These are phyloP conservation scores for Anaeromyces robustus DNA, from an alignment of 192 early-diverging fungal species.

Conservation along the genomic window DNA sequence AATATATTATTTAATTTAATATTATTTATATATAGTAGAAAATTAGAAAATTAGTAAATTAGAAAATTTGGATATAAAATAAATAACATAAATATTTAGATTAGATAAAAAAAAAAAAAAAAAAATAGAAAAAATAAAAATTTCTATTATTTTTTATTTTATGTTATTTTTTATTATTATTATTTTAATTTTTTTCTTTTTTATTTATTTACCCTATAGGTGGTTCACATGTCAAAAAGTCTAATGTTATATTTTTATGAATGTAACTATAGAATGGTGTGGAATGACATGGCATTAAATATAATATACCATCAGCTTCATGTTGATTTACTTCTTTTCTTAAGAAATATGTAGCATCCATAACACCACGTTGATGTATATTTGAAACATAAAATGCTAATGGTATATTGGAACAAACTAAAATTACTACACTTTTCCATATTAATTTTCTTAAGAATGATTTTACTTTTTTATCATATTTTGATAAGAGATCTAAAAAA, in stretches of 20 bases:
- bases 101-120: too few relatives aligned
- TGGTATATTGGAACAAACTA: constrained; percentile 51
- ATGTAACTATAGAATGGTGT: constrained; percentile 83
- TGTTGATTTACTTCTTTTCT: constrained; percentile 18
- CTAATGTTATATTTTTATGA: constrained; percentile 26
- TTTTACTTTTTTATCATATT: constrained; percentile 1
- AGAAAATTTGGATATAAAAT: too few relatives aligned
- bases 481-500: constrained; percentile 6
- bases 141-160: too few relatives aligned
- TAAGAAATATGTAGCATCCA: constrained; percentile 70
- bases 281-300: constrained; percentile 95
- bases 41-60: too few relatives aligned
- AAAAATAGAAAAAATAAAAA: too few relatives aligned
- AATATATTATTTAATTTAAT: background rate
- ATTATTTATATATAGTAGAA: too few relatives aligned
- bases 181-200: background rate
- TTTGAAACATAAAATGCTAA: constrained; percentile 52
- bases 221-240: constrained; percentile 82
- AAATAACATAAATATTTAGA: too few relatives aligned
- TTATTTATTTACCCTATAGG: constrained; percentile 35
- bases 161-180: background rate
- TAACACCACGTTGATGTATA: constrained; percentile 83
- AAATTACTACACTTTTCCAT: constrained; percentile 2
- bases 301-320: constrained; percentile 26
- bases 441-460: background rate